Evolutionary conservation across 2,329 filamentous ascomycete genomes (phyloP).

Genomic region (Trichoderma guizhouense): DNA sequence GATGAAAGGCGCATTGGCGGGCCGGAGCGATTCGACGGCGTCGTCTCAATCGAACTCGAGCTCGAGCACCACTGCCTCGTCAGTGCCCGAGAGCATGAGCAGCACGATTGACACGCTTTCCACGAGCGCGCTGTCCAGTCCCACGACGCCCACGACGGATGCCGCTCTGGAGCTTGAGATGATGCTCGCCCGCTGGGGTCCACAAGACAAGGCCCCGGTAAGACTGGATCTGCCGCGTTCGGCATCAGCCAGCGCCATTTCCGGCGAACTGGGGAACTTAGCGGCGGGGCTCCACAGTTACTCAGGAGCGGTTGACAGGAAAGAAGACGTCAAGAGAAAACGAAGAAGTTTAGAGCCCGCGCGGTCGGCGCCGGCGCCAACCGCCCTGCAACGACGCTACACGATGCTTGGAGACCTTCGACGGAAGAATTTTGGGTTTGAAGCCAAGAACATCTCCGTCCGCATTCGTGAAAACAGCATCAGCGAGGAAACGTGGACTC

Average conservation of each 20-base stretch:
- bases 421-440: slow-evolving; percentile 22
- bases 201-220: slow-evolving; percentile 25
- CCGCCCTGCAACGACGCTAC: slow-evolving; percentile 25
- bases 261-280: slow-evolving; percentile 29
- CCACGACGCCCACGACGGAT: slow-evolving; percentile 19
- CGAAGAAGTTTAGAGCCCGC: slow-evolving; percentile 15
- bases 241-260: slow-evolving; percentile 26
- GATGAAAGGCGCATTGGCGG: slow-evolving; percentile 21
- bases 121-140: slow-evolving; percentile 27
- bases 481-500: slow-evolving; percentile 27
- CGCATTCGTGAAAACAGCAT: slow-evolving; percentile 23
- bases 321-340: slow-evolving; percentile 19
- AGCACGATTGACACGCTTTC: slow-evolving; percentile 28
- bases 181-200: slow-evolving; percentile 28
- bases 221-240: slow-evolving; percentile 22
- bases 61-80: slow-evolving; percentile 23
- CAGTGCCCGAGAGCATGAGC: slow-evolving; percentile 28
- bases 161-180: slow-evolving; percentile 22
- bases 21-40: slow-evolving; percentile 28
- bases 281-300: slow-evolving; percentile 29
- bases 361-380: slow-evolving; percentile 14
- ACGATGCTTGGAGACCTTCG: slow-evolving; percentile 26
- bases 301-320: slow-evolving; percentile 25
- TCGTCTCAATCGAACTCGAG: slow-evolving; percentile 25
- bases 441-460: slow-evolving; percentile 20